Evolutionary conservation across 495 filamentous ascomycete species (phyloP).

Genomic region (Chaetomidium leptoderma): DNA sequence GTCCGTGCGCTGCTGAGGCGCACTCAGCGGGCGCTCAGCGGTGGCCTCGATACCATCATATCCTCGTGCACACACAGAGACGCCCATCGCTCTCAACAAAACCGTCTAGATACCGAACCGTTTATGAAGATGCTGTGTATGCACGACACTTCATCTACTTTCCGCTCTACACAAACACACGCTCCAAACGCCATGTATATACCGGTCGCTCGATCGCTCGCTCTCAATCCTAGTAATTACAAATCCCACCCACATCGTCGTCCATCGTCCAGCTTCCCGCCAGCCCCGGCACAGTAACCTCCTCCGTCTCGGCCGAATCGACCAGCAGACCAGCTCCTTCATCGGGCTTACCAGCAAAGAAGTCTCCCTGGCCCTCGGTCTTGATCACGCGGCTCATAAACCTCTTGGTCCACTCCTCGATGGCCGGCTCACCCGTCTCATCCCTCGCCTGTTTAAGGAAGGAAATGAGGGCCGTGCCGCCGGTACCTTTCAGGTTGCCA

Average conservation of each 20-base stretch:
- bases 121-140: too few species aligned
- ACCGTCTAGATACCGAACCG: too few species aligned
- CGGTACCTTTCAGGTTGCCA: constrained; percentile 76
- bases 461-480: constrained; percentile 84
- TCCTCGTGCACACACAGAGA: too few species aligned
- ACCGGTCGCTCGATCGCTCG: not conserved
- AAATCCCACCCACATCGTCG: constrained; percentile 62
- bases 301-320: constrained; percentile 43
- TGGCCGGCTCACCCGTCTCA: constrained; percentile 88
- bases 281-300: constrained; percentile 70
- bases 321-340: constrained; percentile 23
- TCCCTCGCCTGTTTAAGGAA: constrained; percentile 92
- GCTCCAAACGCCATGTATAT: not conserved
- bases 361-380: constrained; percentile 45
- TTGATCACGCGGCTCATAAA: constrained; percentile 58
- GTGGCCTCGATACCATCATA: too few species aligned
- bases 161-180: not conserved
- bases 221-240: constrained; percentile 40
- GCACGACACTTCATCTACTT: too few species aligned
- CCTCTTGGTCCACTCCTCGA: constrained; percentile 74
- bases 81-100: too few species aligned
- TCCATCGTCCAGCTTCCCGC: constrained; percentile 83
- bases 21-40: too few species aligned
- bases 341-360: constrained; percentile 60
- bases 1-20: not conserved